These are phyloP conservation scores for Eucalyptus melliodora DNA, from an alignment of 345 rosid species.

Conservation along the genomic window DNA sequence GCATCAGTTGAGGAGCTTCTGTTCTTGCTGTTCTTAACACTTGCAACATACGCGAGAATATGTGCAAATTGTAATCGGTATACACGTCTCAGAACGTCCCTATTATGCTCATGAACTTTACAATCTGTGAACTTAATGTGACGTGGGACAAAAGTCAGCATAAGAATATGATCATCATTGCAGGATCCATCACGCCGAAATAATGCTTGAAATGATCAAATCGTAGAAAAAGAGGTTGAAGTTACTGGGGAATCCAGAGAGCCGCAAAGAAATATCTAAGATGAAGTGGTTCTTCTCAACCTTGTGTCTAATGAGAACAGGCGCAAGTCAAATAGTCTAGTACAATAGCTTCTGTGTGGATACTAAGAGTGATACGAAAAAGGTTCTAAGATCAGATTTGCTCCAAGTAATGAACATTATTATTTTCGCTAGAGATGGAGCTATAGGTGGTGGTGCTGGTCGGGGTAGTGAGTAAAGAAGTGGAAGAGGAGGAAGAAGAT, in stretches of 20 bases:
- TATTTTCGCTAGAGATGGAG: slow-evolving; percentile 32
- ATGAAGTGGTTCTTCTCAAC: background rate
- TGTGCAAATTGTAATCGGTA: background rate
- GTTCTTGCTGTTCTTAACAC: no score
- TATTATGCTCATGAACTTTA: background rate
- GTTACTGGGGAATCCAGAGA: background rate
- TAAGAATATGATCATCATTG: background rate
- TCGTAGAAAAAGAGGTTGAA: background rate
- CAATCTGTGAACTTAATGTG: background rate
- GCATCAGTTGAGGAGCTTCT: no score
- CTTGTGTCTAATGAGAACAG: background rate
- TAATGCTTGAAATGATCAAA: background rate
- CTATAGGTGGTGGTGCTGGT: slow-evolving; percentile 26
- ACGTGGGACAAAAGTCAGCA: background rate
- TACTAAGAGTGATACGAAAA: background rate
- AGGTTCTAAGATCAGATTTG: background rate
- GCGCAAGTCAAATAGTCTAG: background rate
- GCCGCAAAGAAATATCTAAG: background rate
- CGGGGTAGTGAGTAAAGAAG: slow-evolving; percentile 24
- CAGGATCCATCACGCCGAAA: background rate
- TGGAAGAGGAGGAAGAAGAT: slow-evolving; percentile 10
- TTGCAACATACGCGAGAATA: background rate
- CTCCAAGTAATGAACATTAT: slow-evolving; percentile 28
- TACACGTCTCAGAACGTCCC: background rate
- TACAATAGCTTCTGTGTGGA: background rate